Conservation (phyloP, 495 filamentous ascomycete species). For the Aspergillus ellipticus region DNA sequence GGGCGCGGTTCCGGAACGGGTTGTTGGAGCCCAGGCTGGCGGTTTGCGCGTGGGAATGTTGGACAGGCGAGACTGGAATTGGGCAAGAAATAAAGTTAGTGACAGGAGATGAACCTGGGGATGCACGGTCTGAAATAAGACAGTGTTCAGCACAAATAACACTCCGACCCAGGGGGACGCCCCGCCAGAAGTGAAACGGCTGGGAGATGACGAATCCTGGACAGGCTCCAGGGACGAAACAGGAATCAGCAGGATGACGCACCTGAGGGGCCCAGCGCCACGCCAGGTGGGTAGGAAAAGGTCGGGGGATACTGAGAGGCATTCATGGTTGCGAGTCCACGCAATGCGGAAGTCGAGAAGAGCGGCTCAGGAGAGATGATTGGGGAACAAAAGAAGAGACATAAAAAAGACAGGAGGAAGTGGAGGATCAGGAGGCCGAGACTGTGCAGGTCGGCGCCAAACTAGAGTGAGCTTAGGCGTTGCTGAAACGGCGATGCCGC, state of each 20-base stretch:
- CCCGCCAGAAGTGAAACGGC: constrained; percentile 19
- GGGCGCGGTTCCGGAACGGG: constrained; percentile 90
- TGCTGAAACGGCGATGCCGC: constrained; percentile 27
- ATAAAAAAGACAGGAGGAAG: constrained; percentile 10
- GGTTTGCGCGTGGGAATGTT: constrained; percentile 40
- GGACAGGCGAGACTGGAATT: constrained; percentile 12
- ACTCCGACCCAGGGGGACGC: constrained; percentile 7
- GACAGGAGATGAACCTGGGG: not conserved
- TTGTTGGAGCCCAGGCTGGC: constrained; percentile 88
- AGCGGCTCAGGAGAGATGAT: constrained; percentile 13
- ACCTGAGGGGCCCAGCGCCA: constrained; percentile 38
- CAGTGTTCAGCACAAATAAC: constrained; percentile 3
- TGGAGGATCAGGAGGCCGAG: constrained; percentile 8
- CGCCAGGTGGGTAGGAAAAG: constrained; percentile 36
- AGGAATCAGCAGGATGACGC: constrained; percentile 27
- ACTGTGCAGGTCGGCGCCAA: constrained; percentile 4
- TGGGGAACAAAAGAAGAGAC: constrained; percentile 7
- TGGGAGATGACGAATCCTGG: constrained; percentile 8
- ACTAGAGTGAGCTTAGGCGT: constrained; percentile 7
- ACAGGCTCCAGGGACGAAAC: constrained; percentile 5
- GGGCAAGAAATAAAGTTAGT: constrained; percentile 12
- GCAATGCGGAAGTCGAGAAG: constrained; percentile 19
- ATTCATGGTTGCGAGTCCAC: constrained; percentile 30
- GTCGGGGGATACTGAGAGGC: constrained; percentile 32
- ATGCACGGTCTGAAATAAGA: constrained; percentile 15